Evolutionary conservation across 495 filamentous ascomycete genomes (phyloP).

Genomic region (Talaromyces proteolyticus): DNA sequence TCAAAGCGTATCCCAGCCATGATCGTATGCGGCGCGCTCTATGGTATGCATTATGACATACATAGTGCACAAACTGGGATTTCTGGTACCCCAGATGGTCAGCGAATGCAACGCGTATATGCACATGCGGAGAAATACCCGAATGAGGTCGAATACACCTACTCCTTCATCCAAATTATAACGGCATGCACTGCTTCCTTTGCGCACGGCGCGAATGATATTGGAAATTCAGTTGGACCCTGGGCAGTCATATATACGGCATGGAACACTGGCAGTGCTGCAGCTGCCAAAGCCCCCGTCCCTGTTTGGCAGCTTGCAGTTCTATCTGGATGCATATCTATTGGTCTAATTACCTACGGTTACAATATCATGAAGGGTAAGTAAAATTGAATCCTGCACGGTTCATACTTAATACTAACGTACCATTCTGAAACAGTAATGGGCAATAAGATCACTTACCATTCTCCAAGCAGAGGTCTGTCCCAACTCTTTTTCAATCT

Average conservation of each 20-base stretch:
- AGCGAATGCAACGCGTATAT: conserved; percentile 57
- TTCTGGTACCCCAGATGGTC: conserved; percentile 58
- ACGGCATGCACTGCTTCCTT: conserved; percentile 73
- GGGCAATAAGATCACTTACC: conserved; percentile 65
- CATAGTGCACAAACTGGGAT: conserved; percentile 61
- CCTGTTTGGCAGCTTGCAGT: conserved; percentile 58
- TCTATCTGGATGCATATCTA: conserved; percentile 42
- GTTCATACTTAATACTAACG: conserved; percentile 14
- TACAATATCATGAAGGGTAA: conserved; percentile 65
- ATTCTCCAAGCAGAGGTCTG: conserved; percentile 48
- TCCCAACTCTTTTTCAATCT: too few species aligned
- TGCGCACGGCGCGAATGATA: conserved; percentile 76
- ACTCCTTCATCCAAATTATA: conserved; percentile 68
- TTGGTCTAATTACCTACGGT: conserved; percentile 57
- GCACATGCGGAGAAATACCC: conserved; percentile 57
- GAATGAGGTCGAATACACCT: conserved; percentile 71
- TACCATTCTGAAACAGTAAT: conserved; percentile 30
- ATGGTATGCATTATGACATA: conserved; percentile 69
- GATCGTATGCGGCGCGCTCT: conserved; percentile 49
- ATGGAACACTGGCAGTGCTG: conserved; percentile 51
- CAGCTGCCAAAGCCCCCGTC: conserved; percentile 42
- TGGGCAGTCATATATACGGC: conserved; percentile 63
- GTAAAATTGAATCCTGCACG: conserved; percentile 4
- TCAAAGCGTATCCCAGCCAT: conserved; percentile 55
- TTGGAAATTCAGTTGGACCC: conserved; percentile 71